These are phyloP conservation scores for Colletotrichum horii DNA, from an alignment of 2,329 filamentous ascomycete species.

Conservation along the genomic window DNA sequence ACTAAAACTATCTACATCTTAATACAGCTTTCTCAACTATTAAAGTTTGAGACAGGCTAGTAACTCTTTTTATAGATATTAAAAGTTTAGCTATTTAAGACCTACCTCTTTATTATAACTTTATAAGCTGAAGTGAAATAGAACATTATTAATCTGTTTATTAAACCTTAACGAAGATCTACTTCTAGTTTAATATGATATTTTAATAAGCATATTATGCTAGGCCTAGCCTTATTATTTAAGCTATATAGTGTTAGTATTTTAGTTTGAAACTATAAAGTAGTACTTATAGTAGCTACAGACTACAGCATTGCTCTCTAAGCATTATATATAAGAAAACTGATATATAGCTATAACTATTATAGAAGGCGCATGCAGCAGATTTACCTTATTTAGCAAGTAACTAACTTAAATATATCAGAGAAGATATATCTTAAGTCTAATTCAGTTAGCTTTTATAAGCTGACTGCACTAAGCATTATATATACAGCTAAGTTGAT, in stretches of 20 bases:
- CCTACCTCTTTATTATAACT: not conserved
- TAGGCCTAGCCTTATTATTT: not conserved
- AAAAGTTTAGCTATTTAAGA: not conserved
- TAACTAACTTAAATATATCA: not conserved
- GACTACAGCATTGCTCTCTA: not conserved
- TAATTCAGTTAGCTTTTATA: not conserved
- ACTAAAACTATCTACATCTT: not conserved
- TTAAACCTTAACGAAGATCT: not conserved
- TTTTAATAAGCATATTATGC: not conserved
- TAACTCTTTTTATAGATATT: not conserved
- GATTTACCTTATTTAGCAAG: not conserved
- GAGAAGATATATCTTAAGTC: not conserved
- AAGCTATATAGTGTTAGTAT: not conserved
- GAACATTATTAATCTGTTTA: not conserved
- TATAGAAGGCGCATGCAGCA: not conserved
- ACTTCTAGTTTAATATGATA: not conserved
- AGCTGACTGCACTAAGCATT: not conserved
- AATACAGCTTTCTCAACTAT: not conserved
- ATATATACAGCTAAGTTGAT: not conserved
- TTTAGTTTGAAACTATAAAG: not conserved
- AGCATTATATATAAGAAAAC: not conserved
- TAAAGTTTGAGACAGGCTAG: not conserved
- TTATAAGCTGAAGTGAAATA: not conserved
- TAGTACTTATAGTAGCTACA: not conserved
- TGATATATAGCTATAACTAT: not conserved